A percentile compares a stretch with the other conserved stretches of the same genome.
phyloP scores from a whole-genome alignment of 2,329 filamentous ascomycete genomes.

The Neobulgaria alba region DNA sequence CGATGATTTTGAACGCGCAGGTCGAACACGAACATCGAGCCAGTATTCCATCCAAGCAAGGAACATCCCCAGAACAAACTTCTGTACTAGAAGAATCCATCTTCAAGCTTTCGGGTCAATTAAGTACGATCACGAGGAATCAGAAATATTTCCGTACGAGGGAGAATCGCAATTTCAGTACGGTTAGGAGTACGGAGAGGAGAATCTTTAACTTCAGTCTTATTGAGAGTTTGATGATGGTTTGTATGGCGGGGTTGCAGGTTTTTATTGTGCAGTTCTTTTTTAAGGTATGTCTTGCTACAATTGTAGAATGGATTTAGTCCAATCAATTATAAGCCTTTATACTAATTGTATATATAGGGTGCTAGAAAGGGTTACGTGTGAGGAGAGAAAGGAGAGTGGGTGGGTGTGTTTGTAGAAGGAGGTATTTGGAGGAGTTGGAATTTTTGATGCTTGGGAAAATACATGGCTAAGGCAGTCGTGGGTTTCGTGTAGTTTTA shows the following conservation, averaged over 20 bases:
- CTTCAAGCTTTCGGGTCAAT: conserved; percentile 84
- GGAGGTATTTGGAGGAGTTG: conserved; percentile 5
- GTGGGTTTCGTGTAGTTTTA: conserved; percentile 5
- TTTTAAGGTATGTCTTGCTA: conserved; percentile 62
- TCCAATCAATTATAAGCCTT: conserved; percentile 5
- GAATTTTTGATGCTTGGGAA: neutral
- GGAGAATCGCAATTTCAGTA: conserved; percentile 98
- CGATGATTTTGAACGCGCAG: conserved; percentile 37
- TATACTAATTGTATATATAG: conserved; percentile 28
- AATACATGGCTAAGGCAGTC: conserved; percentile 2
- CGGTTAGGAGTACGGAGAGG: conserved; percentile 88
- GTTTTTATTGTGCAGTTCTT: conserved; percentile 98
- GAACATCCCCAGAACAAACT: conserved; percentile 81
- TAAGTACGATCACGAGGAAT: conserved; percentile 91
- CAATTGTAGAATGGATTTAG: neutral
- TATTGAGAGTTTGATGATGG: conserved; percentile 83
- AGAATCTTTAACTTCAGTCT: conserved; percentile 97
- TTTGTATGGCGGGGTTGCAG: conserved; percentile 91
- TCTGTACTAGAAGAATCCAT: conserved; percentile 85
- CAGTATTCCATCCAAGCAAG: conserved; percentile 79
- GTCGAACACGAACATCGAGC: conserved; percentile 85
- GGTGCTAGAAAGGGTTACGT: conserved; percentile 63
- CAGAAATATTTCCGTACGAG: conserved; percentile 99
- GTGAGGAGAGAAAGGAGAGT: no score
- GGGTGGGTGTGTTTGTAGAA: no score